phyloP scores from a whole-genome alignment of 1,284 basidiomycete genomes.

The Irpex sp. region DNA sequence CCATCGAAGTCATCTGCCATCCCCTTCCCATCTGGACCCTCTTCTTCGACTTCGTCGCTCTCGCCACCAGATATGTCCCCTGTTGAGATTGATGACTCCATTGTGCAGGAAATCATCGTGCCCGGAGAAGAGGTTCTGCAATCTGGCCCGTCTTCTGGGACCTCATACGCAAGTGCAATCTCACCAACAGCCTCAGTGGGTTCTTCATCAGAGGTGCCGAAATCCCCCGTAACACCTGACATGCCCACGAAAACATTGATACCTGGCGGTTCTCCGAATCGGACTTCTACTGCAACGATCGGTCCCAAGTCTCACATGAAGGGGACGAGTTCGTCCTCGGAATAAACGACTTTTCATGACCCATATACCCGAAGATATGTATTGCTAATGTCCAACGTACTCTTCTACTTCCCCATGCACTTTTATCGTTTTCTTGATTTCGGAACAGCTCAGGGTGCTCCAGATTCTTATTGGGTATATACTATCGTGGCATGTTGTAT shows the following conservation, averaged over 20 bases:
- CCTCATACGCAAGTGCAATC: conserved; percentile 2
- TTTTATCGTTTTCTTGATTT: conserved; percentile 9
- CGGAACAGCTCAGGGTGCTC: conserved; percentile 10
- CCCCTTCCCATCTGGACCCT: neutral
- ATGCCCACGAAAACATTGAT: conserved; percentile 4
- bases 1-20: conserved; percentile 1
- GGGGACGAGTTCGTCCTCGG: conserved; percentile 7
- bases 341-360: neutral
- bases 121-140: neutral
- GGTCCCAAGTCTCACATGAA: conserved; percentile 3
- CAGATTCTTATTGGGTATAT: conserved; percentile 12
- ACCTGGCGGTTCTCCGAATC: conserved; percentile 4
- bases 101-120: neutral
- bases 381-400: conserved; percentile 8
- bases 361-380: conserved; percentile 11
- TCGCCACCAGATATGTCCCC: neutral
- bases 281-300: conserved; percentile 3
- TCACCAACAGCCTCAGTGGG: conserved; percentile 8
- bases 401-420: neutral
- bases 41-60: neutral
- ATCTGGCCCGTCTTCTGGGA: conserved; percentile 7
- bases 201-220: conserved; percentile 2
- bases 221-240: conserved; percentile 6
- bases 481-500: neutral
- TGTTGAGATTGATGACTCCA: neutral